Percentiles rank a stretch among this genome's conserved stretches.
phyloP scores from a whole-genome alignment of 2,329 filamentous ascomycete genomes.

The Xylaria sp. region DNA sequence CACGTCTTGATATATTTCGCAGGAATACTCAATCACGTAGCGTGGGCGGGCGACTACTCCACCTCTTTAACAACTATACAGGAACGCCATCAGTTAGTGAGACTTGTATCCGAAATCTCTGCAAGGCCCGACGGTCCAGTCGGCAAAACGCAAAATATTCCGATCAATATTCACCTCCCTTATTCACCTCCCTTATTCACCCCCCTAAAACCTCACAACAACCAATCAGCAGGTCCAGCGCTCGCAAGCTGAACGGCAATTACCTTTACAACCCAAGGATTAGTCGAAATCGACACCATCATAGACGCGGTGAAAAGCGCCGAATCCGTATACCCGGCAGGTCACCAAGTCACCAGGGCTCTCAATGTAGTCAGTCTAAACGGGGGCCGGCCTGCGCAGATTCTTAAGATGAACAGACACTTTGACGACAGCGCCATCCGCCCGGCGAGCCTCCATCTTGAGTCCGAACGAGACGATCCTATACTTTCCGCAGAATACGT shows the following conservation, averaged over 20 bases:
- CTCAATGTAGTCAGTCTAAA: background rate
- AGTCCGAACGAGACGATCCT: constrained; percentile 25
- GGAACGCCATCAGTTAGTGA: background rate
- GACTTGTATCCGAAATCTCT: background rate
- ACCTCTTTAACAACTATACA: background rate
- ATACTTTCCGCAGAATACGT: constrained; percentile 31
- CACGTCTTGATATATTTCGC: background rate
- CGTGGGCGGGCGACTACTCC: background rate
- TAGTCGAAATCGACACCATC: background rate
- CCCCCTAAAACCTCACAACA: background rate
- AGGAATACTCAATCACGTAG: background rate
- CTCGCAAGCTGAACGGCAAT: background rate
- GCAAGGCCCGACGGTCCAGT: background rate
- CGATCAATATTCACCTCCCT: background rate
- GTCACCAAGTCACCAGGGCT: background rate
- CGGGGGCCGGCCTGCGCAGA: constrained; percentile 21
- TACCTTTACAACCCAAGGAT: background rate
- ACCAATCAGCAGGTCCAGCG: no score
- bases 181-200: no score
- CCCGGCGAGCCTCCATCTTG: constrained; percentile 30
- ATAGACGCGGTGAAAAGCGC: background rate
- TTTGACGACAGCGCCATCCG: constrained; percentile 20
- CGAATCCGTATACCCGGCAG: background rate
- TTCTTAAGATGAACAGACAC: constrained; percentile 33
- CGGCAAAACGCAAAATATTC: background rate